Percentiles rank a stretch among this genome's conserved stretches.
Conservation (phyloP, 2,329 filamentous ascomycete species). For the Epichloe sp. region DNA sequence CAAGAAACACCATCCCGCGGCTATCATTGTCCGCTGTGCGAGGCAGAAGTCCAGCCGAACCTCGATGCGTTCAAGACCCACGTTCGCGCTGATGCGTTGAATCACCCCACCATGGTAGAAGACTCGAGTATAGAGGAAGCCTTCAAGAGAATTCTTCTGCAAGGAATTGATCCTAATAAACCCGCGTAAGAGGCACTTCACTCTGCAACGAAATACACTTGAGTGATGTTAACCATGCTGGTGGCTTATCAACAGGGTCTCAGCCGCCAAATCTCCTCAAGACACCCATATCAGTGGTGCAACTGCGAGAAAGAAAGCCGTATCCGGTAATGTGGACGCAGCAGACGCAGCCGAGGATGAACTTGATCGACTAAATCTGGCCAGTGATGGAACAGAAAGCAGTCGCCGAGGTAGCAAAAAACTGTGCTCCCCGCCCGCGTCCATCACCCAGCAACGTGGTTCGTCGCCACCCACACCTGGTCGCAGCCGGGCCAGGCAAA, state of each 20-base stretch:
- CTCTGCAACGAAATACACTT: background rate
- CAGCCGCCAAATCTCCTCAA: background rate
- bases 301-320: slow-evolving; percentile 6
- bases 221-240: background rate
- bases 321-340: slow-evolving; percentile 2
- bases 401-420: slow-evolving; percentile 14
- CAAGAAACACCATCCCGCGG: slow-evolving; percentile 8
- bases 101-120: slow-evolving; percentile 10
- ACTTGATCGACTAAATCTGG: slow-evolving; percentile 3
- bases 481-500: slow-evolving; percentile 8
- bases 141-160: slow-evolving; percentile 12
- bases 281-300: background rate
- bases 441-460: slow-evolving; percentile 8
- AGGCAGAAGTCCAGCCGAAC: slow-evolving; percentile 11
- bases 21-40: slow-evolving; percentile 13
- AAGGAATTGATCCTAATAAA: background rate
- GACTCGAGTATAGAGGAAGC: slow-evolving; percentile 15
- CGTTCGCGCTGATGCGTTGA: slow-evolving; percentile 7
- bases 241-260: background rate
- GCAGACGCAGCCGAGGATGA: slow-evolving; percentile 1
- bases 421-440: slow-evolving; percentile 15
- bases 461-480: slow-evolving; percentile 11
- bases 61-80: slow-evolving; percentile 17
- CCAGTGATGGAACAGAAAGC: slow-evolving; percentile 4
- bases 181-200: background rate